Evolutionary conservation across 208 protist species (phyloP).

Genomic region (Acanthamoeba rhysodes): DNA sequence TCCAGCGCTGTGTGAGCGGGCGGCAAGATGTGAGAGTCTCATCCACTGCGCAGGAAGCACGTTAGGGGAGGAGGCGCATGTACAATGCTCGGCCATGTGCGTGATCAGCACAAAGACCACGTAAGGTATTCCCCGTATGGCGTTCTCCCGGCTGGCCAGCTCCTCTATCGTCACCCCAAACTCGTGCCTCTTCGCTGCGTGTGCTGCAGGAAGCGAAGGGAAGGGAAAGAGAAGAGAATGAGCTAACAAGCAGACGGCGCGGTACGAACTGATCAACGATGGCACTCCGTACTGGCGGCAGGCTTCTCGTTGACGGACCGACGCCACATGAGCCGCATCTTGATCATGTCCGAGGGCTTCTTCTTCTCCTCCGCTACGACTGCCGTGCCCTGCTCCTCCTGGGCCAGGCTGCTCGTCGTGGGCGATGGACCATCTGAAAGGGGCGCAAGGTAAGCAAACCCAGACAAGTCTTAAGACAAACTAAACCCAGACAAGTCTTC

Average conservation of each 20-base stretch:
- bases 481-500: too few relatives aligned
- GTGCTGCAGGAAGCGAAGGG: background rate
- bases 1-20: constrained; percentile 9
- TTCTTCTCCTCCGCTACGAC: background rate
- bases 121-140: constrained; percentile 36
- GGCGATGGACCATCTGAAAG: too few relatives aligned
- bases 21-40: background rate
- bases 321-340: constrained; percentile 31
- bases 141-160: background rate
- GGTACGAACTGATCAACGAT: background rate
- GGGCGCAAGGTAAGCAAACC: too few relatives aligned
- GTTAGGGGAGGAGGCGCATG: background rate
- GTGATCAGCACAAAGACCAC: constrained; percentile 33
- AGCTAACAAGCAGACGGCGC: background rate
- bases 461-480: too few relatives aligned
- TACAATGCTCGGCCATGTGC: constrained; percentile 27
- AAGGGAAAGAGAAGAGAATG: background rate
- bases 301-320: background rate
- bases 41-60: background rate
- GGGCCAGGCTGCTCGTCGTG: too few relatives aligned
- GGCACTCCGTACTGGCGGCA: background rate
- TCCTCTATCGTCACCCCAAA: constrained; percentile 62
- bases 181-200: background rate
- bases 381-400: background rate
- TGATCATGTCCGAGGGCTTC: constrained; percentile 33